Evolutionary conservation across 2,329 filamentous ascomycete genomes (phyloP), one percentile per base, ranked within the genome.

Genomic region (Penicillium fuscoglaucum): DNA sequence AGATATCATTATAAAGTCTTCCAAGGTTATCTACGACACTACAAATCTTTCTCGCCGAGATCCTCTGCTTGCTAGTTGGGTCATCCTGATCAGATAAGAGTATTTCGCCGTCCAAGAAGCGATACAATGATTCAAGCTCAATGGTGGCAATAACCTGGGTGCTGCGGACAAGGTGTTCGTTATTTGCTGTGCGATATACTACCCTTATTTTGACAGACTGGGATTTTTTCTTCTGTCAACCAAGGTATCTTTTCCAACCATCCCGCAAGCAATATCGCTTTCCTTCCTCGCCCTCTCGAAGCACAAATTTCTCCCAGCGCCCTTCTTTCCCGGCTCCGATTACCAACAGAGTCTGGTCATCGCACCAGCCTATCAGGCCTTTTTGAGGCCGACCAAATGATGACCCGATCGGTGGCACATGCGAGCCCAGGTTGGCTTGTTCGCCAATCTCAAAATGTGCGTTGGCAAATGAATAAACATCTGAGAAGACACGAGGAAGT

Each of bases 401-500:
- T 46, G 83, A 78, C 17, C 81, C 81, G 2, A 83, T 79, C 24
- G 84, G 78, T 17, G 81, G 80, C 4, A 80, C 67, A 66, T 78
- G 71, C 60, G 78, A 71, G 44, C 72, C 66, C 4, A 67, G 64
- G 15, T 79, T 71, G 29, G 82, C 79, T 68, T 96, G 91, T 33
- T 95, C 89, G 3, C 90, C 91, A 39, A 91, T 88, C 67, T 95
- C 89, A 67, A 98, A 98, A 35, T 88, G 87, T 3, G 86, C 84
- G 41, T 87, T 91, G 4, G 90, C 84, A 68, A 93, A 93, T 0
- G 91, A 96, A 73, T 97, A 96, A 9, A 89, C 84, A 65, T 98
- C 95, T 1, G 90, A 93, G 72, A 98, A 96, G 31, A 95, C 83
- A 43, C 90, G 86, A 1, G 95, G 95, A 65, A 97, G 85, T 55